Percentiles rank a stretch among this genome's conserved stretches.
Conservation (phyloP, 805 yeast genomes). For the Wickerhamomyces silvicola region DNA sequence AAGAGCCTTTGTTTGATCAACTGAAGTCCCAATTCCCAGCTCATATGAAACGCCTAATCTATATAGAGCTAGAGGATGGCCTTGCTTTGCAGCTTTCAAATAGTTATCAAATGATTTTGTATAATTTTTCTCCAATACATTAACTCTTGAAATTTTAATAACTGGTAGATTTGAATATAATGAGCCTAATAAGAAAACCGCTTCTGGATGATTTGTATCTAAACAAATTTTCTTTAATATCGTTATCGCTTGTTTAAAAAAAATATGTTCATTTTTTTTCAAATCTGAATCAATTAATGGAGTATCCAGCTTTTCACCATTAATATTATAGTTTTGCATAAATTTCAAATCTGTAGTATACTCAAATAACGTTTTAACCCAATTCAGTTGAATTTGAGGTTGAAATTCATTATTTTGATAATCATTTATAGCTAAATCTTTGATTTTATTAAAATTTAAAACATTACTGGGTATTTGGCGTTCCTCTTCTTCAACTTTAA, state of each 20-base stretch:
- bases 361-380: slow-evolving; percentile 54
- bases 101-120: slow-evolving; percentile 57
- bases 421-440: slow-evolving; percentile 29
- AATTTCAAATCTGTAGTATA: slow-evolving; percentile 36
- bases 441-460: slow-evolving; percentile 22
- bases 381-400: slow-evolving; percentile 50
- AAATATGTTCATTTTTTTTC: slow-evolving; percentile 46
- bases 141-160: slow-evolving; percentile 35
- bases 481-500: slow-evolving; percentile 2
- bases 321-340: slow-evolving; percentile 37
- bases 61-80: slow-evolving; percentile 57
- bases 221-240: slow-evolving; percentile 50
- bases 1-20: slow-evolving; percentile 42
- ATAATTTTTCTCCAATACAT: slow-evolving; percentile 49
- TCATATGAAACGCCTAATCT: slow-evolving; percentile 69
- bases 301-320: slow-evolving; percentile 37
- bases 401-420: slow-evolving; percentile 30
- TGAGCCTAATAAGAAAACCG: slow-evolving; percentile 55
- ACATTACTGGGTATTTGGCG: slow-evolving; percentile 24
- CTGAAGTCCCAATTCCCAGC: slow-evolving; percentile 49
- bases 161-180: slow-evolving; percentile 50
- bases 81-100: slow-evolving; percentile 48
- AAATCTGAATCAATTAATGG: slow-evolving; percentile 36
- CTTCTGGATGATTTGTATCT: slow-evolving; percentile 45
- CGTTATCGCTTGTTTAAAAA: slow-evolving; percentile 51